Evolutionary conservation across 1,284 basidiomycete genomes (phyloP).

Genomic region (Cryptococcus deneoformans): DNA sequence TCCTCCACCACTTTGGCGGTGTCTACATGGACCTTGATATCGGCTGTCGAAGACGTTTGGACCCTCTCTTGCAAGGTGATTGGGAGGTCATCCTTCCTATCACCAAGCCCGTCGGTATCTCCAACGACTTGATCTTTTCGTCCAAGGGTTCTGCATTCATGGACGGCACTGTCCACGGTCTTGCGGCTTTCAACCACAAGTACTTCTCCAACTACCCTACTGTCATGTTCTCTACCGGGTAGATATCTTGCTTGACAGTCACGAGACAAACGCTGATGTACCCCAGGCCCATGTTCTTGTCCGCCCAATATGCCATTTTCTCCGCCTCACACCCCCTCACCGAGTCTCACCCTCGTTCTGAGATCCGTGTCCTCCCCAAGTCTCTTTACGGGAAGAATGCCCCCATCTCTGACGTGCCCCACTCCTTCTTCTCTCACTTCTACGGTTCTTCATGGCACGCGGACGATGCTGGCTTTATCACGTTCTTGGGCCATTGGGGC

Average conservation of each 20-base stretch:
- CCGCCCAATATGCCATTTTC: conserved; percentile 80
- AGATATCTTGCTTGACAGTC: neutral
- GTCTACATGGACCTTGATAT: conserved; percentile 97
- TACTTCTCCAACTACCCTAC: conserved; percentile 97
- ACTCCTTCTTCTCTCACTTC: conserved; percentile 92
- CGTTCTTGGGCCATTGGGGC: conserved; percentile 83
- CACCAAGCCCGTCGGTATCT: conserved; percentile 94
- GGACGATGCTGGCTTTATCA: conserved; percentile 89
- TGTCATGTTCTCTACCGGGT: conserved; percentile 98
- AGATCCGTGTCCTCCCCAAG: conserved; percentile 87
- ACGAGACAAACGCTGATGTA: neutral
- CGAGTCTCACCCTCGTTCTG: conserved; percentile 57
- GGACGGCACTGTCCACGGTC: conserved; percentile 86
- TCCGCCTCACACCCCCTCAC: conserved; percentile 66
- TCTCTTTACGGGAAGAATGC: conserved; percentile 96
- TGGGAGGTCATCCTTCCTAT: conserved; percentile 89
- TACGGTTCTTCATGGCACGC: conserved; percentile 98
- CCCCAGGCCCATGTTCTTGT: conserved; percentile 75
- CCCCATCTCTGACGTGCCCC: conserved; percentile 72
- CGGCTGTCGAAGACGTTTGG: conserved; percentile 85
- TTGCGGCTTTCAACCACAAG: conserved; percentile 88
- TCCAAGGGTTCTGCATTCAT: conserved; percentile 85
- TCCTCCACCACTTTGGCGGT: conserved; percentile 92
- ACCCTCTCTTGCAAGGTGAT: conserved; percentile 69
- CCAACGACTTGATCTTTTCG: conserved; percentile 95